Evolutionary conservation across 371 early-diverging fungal genomes (phyloP).

Genomic region (Apophysomyces variabilis): DNA sequence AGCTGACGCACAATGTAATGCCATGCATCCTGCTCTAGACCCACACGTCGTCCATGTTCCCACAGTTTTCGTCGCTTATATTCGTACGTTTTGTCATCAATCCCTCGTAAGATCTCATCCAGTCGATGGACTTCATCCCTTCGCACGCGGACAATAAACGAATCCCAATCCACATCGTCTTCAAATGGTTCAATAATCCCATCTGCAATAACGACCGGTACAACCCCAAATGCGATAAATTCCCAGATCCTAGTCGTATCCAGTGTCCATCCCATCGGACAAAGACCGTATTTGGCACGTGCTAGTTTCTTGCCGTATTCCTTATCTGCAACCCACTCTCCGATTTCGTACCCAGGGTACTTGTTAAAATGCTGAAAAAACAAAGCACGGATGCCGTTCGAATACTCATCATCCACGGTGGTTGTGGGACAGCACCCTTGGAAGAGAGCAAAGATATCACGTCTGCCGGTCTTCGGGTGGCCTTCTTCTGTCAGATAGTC

Average conservation of each 20-base stretch:
- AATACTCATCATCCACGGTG: constrained; percentile 48
- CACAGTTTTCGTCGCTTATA: constrained; percentile 47
- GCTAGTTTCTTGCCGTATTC: constrained; percentile 49
- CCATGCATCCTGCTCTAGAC: constrained; percentile 59
- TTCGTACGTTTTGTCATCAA: constrained; percentile 54
- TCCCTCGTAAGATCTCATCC: constrained; percentile 50
- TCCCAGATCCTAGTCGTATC: constrained; percentile 64
- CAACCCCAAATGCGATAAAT: constrained; percentile 62
- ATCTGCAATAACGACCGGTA: constrained; percentile 62
- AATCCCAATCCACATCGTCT: constrained; percentile 62
- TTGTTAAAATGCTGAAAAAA: constrained; percentile 45
- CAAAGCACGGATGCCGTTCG: constrained; percentile 57
- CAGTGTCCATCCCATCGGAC: constrained; percentile 62
- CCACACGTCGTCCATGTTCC: constrained; percentile 56
- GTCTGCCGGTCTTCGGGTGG: constrained; percentile 37
- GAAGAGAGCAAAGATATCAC: constrained; percentile 55
- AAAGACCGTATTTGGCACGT: constrained; percentile 54
- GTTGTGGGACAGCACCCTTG: constrained; percentile 52
- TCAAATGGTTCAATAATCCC: constrained; percentile 62
- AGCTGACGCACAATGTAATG: constrained; percentile 58
- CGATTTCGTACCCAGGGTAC: constrained; percentile 54
- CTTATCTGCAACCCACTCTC: constrained; percentile 34
- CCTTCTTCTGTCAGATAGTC: constrained; percentile 39
- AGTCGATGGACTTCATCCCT: constrained; percentile 57
- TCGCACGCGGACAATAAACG: constrained; percentile 51